Base-by-base conservation (phyloP, 139 green algal genomes). In the Marvania coccoides region DNA sequence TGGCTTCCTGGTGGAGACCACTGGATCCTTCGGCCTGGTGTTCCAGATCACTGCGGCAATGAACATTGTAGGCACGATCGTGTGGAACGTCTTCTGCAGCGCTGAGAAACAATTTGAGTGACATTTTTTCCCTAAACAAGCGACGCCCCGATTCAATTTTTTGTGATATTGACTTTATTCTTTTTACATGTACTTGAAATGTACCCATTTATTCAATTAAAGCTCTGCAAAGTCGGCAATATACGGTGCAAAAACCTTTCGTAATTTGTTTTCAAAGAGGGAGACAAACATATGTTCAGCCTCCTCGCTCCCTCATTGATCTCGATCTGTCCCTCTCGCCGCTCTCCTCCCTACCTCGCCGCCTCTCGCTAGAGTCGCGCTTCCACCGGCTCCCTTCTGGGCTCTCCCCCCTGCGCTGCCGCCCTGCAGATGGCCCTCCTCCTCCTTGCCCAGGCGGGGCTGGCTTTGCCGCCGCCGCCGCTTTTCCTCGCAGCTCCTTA, bases 31-130 rank as follows among this genome's bases (percentile, higher is more conserved):
- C 46, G 63, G 65, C 37, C 63, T 75, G 4, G 79, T 96, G 15
- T 96, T 96, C 73, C 71, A 83, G 39, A 40, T 89, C 2, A 95
- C 88, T 8, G 80, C 87, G 5, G 81, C 47, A 10, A 51, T 95
- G 63, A 95, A 94, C 60, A 68, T 93, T 12, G 3, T 88, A 24
- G 88, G 76, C 2, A 81, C 81, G 4, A 7, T 84, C 1, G 74
- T 85, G 28, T 95, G 86, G 86, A 83, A 83, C 51, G 5, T 82
- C 6, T 60, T 74, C 28, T 85, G 77, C 47, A 81, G 63, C 0
- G 77, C 77, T 0, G 81, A 90, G 40, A 55, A 39, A 6, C 72
- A 90, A 28, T 90, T 92, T 64, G 67, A 63, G 15, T 80, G 35
- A 67, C 26, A 30, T 13, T 26, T 54, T 54, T 48, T 53, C 28